phyloP scores from a whole-genome alignment of 2,329 filamentous ascomycete species.

The Trichoderma koningiopsis region DNA sequence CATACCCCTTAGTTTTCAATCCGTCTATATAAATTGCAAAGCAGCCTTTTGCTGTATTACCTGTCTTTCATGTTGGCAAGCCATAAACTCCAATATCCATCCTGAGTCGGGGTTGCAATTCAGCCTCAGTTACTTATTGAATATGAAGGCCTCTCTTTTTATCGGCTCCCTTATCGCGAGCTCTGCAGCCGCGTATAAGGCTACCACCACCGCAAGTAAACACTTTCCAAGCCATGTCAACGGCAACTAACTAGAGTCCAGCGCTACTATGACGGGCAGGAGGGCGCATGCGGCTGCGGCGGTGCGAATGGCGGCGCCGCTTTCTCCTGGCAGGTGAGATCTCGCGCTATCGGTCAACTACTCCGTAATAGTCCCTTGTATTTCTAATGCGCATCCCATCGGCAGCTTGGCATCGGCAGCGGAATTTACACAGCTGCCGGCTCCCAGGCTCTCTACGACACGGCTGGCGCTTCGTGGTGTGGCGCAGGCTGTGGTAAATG shows the following conservation, averaged over 20 bases:
- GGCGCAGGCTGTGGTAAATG: slow-evolving; percentile 20
- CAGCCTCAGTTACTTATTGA: neutral
- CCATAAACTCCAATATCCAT: neutral
- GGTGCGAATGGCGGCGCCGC: slow-evolving; percentile 2
- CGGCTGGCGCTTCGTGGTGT: slow-evolving; percentile 16
- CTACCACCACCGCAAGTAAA: slow-evolving; percentile 9
- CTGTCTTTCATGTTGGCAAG: neutral
- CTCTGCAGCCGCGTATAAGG: slow-evolving; percentile 6
- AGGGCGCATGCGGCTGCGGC: slow-evolving; percentile 16
- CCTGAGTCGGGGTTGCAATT: neutral
- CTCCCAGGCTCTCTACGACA: slow-evolving; percentile 18
- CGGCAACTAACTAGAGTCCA: neutral
- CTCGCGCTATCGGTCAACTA: neutral
- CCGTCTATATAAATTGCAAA: neutral
- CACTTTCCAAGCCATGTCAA: neutral
- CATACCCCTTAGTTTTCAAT: neutral
- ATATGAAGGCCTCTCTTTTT: neutral
- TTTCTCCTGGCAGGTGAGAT: slow-evolving; percentile 16
- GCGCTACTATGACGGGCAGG: slow-evolving; percentile 14
- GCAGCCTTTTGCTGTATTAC: neutral
- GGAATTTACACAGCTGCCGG: slow-evolving; percentile 18
- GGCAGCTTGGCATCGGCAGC: slow-evolving; percentile 4
- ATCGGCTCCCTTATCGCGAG: neutral
- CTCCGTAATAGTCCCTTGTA: neutral
- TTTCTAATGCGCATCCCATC: neutral